These are phyloP conservation scores for Syzygium aromaticum DNA, from an alignment of 345 rosid genomes.

Conservation along the genomic window DNA sequence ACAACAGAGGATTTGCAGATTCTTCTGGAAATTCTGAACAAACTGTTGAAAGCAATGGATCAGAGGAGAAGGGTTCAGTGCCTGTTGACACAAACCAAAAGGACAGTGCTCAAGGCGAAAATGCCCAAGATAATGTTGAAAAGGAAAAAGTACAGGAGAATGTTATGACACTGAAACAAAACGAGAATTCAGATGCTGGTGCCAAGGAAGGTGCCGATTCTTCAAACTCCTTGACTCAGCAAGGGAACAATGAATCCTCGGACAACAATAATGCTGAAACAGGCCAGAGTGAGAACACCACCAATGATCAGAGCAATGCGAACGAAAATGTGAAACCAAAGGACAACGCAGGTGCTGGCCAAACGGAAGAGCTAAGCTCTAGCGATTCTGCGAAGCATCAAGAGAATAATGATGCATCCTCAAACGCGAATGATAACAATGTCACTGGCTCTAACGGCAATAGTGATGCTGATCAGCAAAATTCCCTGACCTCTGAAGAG, in stretches of 20 bases:
- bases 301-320: slow-evolving; percentile 10
- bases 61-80: slow-evolving; percentile 2
- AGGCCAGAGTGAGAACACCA: slow-evolving; percentile 19
- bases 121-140: slow-evolving; percentile 6
- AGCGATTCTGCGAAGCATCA: neutral
- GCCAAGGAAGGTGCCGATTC: neutral
- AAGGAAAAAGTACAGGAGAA: slow-evolving; percentile 13
- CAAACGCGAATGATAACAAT: slow-evolving; percentile 4
- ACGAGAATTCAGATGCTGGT: neutral
- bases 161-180: neutral
- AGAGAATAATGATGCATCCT: neutral
- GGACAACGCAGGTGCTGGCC: neutral
- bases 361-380: neutral
- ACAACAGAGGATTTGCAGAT: neutral
- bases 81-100: neutral
- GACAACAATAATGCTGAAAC: slow-evolving; percentile 7
- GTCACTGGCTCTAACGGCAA: neutral
- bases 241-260: slow-evolving; percentile 10
- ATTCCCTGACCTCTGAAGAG: slow-evolving; percentile 12
- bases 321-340: neutral
- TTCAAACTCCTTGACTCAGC: slow-evolving; percentile 2
- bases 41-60: neutral
- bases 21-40: neutral
- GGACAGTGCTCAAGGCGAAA: slow-evolving; percentile 6
- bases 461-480: slow-evolving; percentile 12